Base-by-base conservation (phyloP, 345 rosid genomes). In the Ailanthus altissimus region DNA sequence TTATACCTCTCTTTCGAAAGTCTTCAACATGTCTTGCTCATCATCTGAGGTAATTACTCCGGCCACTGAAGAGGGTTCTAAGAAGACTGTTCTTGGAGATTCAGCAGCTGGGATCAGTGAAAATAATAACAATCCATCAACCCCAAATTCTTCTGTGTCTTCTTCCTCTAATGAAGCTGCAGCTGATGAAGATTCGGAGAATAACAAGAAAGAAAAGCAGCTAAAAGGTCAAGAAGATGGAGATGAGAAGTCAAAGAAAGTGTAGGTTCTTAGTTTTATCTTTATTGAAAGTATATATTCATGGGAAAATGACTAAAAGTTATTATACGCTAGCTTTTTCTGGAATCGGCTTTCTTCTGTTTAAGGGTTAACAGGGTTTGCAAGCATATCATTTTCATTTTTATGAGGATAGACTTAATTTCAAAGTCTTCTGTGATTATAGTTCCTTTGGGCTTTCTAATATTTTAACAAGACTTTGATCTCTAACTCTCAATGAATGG, bases 11-110 rank as follows among this genome's bases (percentile, higher is more conserved):
- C 64, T 82, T 13, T 72, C 88, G 0, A 83, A 40, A 66, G 81
- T 81, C 76, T 82, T 85, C 47, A 85, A 84, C 78, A 53, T 82
- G 75, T 76, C 88, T 18, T 79, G 83, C 59, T 87, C 88, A 8
- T 83, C 90, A 38, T 80, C 86, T 38, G 86, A 85, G 56, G 83
- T 76, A 8, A 43, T 80, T 20, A 78, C 66, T 73, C 64, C 23
- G 45, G 12, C 85, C 18, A 47, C 72, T 20, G 77, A 80, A 8
- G 80, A 78, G 16, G 8, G 7, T n/a, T 13, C 72, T 2, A 74
- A 75, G 66, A 74, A 59, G 49, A 72, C 53, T 47, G 61, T 8
- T 20, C 61, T 13, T 43, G 61, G 58, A 42, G 75, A 68, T 18
- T 46, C 57, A 5, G 50, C 57, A 26, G 28, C 18, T 40, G n/a